A percentile compares a stretch with the other conserved stretches of the same genome.
Conservation (phyloP, 2,329 filamentous ascomycete genomes). For the Alternaria novae-zelandiae region DNA sequence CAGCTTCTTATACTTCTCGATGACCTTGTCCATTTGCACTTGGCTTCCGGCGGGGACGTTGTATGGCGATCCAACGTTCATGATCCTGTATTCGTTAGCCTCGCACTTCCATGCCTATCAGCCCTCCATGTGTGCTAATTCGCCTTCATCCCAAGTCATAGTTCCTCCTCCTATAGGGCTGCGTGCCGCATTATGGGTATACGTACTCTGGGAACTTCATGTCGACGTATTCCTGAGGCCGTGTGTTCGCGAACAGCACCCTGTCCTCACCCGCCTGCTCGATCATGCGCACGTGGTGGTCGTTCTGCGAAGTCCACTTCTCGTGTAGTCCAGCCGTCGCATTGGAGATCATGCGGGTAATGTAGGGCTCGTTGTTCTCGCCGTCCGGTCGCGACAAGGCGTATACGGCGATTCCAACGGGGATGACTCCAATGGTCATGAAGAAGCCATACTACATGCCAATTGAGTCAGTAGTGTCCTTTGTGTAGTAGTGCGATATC, state of each 20-base stretch:
- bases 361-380: constrained; percentile 49
- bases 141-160: not conserved
- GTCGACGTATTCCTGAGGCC: constrained; percentile 57
- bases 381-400: constrained; percentile 50
- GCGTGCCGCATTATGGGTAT: not conserved
- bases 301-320: constrained; percentile 62
- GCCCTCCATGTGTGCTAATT: not conserved
- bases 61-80: constrained; percentile 68
- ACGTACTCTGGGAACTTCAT: constrained; percentile 71
- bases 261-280: constrained; percentile 69
- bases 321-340: constrained; percentile 62
- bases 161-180: not conserved
- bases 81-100: constrained; percentile 55
- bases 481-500: not conserved
- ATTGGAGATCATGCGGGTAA: constrained; percentile 61
- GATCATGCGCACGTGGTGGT: constrained; percentile 64
- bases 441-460: constrained; percentile 54
- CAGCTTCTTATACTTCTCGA: constrained; percentile 67
- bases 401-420: constrained; percentile 55
- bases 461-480: constrained; percentile 29
- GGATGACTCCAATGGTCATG: constrained; percentile 54
- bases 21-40: constrained; percentile 64
- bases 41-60: constrained; percentile 69
- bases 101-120: not conserved
- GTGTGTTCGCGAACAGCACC: constrained; percentile 62